A percentile compares a stretch with the other conserved stretches of the same genome.
These are phyloP conservation scores for Apiospora pterosperma DNA, from an alignment of 2,329 filamentous ascomycete species.

Conservation along the genomic window DNA sequence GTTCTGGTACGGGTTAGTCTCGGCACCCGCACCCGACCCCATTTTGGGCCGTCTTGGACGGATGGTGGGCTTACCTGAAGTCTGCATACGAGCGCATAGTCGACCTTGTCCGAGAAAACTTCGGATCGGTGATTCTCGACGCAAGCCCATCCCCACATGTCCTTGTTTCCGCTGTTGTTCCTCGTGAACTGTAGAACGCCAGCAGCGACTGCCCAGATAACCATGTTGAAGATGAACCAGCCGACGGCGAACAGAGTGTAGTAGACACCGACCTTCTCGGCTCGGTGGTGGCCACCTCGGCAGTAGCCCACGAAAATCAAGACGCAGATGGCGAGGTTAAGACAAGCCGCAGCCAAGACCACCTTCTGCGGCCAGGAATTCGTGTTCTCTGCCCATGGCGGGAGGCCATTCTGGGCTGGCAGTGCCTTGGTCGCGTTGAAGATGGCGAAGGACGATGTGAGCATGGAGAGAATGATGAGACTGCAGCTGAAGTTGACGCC, in stretches of 20 bases:
- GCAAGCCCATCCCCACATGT: conserved; percentile 99
- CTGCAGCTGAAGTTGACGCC: conserved; percentile 96
- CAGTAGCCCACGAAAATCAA: conserved; percentile 82
- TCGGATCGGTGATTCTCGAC: conserved; percentile 78
- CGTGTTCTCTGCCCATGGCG: conserved; percentile 78
- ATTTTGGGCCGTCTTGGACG: background rate
- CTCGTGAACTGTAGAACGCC: conserved; percentile 78
- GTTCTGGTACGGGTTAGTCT: conserved; percentile 55
- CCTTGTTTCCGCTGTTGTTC: conserved; percentile 70
- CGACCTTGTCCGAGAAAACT: conserved; percentile 74
- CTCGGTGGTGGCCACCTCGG: conserved; percentile 80
- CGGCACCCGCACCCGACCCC: conserved; percentile 8
- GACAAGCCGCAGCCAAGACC: conserved; percentile 71
- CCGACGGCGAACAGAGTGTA: conserved; percentile 91
- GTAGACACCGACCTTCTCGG: conserved; percentile 91
- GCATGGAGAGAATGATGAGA: conserved; percentile 87
- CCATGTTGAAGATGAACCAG: conserved; percentile 89
- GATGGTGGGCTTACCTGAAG: conserved; percentile 59
- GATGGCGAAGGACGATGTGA: conserved; percentile 83
- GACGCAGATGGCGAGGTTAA: conserved; percentile 78
- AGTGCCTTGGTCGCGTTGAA: conserved; percentile 84
- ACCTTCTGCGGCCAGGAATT: conserved; percentile 87
- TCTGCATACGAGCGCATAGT: conserved; percentile 88
- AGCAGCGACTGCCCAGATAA: conserved; percentile 89
- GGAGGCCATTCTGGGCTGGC: conserved; percentile 73